Percentiles rank a stretch among this genome's conserved stretches.
phyloP scores from a whole-genome alignment of 345 rosid species.

The Bretschneidera sinensis region DNA sequence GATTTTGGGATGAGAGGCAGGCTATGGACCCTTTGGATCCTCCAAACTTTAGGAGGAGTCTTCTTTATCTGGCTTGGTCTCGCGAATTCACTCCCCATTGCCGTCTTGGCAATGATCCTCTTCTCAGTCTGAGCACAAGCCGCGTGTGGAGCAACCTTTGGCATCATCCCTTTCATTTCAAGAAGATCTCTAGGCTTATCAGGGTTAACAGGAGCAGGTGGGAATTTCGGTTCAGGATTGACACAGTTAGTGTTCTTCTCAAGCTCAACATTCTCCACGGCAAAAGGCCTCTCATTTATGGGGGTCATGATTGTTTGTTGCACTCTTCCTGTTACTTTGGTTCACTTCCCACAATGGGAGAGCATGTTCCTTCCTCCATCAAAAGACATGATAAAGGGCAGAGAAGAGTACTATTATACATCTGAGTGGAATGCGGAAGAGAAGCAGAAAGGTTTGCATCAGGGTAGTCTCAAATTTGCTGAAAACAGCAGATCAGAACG shows the following conservation, averaged over 20 bases:
- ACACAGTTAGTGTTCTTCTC: constrained; percentile 70
- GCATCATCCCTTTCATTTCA: constrained; percentile 76
- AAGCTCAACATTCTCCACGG: constrained; percentile 44
- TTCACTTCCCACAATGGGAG: constrained; percentile 88
- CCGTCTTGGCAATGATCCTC: constrained; percentile 66
- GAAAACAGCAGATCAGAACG: constrained; percentile 71
- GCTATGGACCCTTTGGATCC: constrained; percentile 68
- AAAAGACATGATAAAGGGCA: constrained; percentile 37
- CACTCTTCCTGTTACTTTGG: constrained; percentile 59
- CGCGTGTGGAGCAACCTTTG: constrained; percentile 87
- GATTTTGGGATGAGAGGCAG: constrained; percentile 83
- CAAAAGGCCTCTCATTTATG: constrained; percentile 58
- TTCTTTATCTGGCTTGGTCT: constrained; percentile 80
- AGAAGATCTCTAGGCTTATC: constrained; percentile 76
- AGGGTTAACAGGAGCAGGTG: constrained; percentile 75
- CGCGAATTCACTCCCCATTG: constrained; percentile 56
- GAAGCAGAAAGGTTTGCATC: constrained; percentile 56
- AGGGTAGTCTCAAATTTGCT: constrained; percentile 62
- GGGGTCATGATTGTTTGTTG: constrained; percentile 70
- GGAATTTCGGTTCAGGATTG: constrained; percentile 77
- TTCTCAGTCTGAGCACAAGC: constrained; percentile 82
- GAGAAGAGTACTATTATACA: constrained; percentile 59
- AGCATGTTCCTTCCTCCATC: constrained; percentile 64
- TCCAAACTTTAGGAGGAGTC: constrained; percentile 67
- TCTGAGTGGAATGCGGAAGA: constrained; percentile 66